Evolutionary conservation across 345 rosid genomes (phyloP).

Genomic region (Populus tremula): DNA sequence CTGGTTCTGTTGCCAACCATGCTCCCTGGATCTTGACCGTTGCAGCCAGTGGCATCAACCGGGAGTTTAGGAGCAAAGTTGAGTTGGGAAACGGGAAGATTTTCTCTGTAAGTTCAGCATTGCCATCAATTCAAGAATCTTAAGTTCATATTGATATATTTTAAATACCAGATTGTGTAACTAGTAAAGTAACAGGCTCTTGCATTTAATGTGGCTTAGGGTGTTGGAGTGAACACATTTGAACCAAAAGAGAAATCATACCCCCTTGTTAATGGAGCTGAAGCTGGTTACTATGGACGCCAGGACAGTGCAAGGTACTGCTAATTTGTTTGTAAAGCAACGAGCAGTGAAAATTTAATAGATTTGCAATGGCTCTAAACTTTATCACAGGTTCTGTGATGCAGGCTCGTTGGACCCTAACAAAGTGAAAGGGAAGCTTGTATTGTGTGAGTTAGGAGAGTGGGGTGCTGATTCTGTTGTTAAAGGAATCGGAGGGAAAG

Average conservation of each 20-base stretch:
- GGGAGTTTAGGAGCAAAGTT: conserved; percentile 64
- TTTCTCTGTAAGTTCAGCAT: conserved; percentile 39
- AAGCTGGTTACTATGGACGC: conserved; percentile 45
- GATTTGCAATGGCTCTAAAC: neutral
- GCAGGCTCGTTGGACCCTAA: conserved; percentile 52
- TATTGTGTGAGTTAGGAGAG: conserved; percentile 45
- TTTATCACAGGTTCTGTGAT: conserved; percentile 47
- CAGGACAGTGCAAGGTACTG: conserved; percentile 45
- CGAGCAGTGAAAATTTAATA: neutral
- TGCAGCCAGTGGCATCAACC: conserved; percentile 77
- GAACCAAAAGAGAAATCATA: conserved; percentile 49
- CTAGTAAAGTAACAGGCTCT: neutral
- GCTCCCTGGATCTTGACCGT: conserved; percentile 92
- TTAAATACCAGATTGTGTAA: neutral
- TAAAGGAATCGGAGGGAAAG: conserved; percentile 62
- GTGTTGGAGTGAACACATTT: conserved; percentile 61
- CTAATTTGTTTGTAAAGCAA: neutral
- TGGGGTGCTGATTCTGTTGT: conserved; percentile 64
- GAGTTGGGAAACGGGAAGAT: conserved; percentile 61
- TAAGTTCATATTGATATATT: neutral
- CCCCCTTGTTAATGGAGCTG: conserved; percentile 72
- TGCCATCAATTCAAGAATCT: neutral
- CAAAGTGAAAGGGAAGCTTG: conserved; percentile 73
- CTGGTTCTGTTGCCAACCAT: conserved; percentile 52
- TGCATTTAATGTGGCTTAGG: conserved; percentile 34